Evolutionary conservation across 345 rosid genomes (phyloP).

Genomic region (Eucalyptus cloeziana): DNA sequence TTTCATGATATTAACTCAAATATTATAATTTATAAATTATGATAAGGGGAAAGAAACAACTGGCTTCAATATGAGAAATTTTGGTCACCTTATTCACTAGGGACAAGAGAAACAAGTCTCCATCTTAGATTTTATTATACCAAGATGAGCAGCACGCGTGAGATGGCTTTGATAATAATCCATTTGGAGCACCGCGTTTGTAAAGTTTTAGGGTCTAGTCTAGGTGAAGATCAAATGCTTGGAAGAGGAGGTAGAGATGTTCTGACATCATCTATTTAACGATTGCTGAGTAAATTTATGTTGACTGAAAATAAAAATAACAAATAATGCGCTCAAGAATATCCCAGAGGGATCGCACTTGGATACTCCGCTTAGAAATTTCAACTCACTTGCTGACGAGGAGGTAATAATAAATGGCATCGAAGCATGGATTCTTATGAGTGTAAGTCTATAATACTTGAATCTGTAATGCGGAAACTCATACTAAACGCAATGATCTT

Average conservation of each 20-base stretch:
- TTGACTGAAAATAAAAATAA: too few relatives aligned
- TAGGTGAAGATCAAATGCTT: background rate
- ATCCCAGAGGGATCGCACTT: background rate
- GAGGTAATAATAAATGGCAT: background rate
- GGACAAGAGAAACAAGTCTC: background rate
- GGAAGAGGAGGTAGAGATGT: background rate
- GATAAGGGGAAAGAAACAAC: background rate
- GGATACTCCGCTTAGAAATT: background rate
- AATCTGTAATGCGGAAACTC: too few relatives aligned
- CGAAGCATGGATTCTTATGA: background rate
- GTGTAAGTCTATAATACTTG: too few relatives aligned
- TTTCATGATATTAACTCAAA: too few relatives aligned
- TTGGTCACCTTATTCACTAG: background rate
- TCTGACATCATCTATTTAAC: background rate
- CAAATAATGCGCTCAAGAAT: background rate
- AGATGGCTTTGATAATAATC: background rate
- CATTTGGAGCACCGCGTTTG: background rate
- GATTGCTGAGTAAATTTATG: too few relatives aligned
- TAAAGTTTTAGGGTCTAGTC: background rate
- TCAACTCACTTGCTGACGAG: too few relatives aligned
- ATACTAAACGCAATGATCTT: too few relatives aligned
- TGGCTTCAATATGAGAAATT: too few relatives aligned
- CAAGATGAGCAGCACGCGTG: background rate
- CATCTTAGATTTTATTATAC: background rate
- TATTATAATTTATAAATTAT: too few relatives aligned